These are phyloP conservation scores for Piper betle DNA, from an alignment of 164 flowering plant genomes.

Conservation along the genomic window DNA sequence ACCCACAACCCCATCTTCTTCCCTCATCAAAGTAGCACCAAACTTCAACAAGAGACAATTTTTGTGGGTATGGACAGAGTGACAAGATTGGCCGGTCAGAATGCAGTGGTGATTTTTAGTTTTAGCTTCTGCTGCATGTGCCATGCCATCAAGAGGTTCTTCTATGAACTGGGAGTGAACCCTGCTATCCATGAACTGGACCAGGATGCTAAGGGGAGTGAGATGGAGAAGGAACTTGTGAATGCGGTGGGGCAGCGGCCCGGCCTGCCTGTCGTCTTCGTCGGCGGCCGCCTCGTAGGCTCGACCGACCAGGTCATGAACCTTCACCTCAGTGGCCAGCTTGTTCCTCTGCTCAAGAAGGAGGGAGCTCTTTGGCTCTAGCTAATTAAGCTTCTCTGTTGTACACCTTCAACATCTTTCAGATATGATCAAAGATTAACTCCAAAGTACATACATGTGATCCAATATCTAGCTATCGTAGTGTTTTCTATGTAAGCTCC, in stretches of 20 bases:
- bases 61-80: neutral
- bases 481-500: neutral
- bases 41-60: no score
- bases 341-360: slow-evolving; percentile 23
- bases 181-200: slow-evolving; percentile 27
- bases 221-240: slow-evolving; percentile 23
- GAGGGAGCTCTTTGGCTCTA: slow-evolving; percentile 36
- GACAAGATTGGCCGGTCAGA: slow-evolving; percentile 4
- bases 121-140: slow-evolving; percentile 31
- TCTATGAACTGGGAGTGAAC: slow-evolving; percentile 25
- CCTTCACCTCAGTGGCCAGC: slow-evolving; percentile 25
- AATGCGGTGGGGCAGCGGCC: slow-evolving; percentile 18
- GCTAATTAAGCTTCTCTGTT: neutral
- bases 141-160: slow-evolving; percentile 23
- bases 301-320: slow-evolving; percentile 23
- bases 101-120: slow-evolving; percentile 32
- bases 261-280: slow-evolving; percentile 23
- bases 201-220: slow-evolving; percentile 23
- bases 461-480: neutral
- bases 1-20: neutral
- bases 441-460: no score
- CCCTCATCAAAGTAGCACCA: neutral
- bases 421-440: no score
- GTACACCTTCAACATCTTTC: neutral
- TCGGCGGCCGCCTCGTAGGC: slow-evolving; percentile 22